Evolutionary conservation across 805 yeast species (phyloP).

Genomic region (Saturnispora kantuleensis): DNA sequence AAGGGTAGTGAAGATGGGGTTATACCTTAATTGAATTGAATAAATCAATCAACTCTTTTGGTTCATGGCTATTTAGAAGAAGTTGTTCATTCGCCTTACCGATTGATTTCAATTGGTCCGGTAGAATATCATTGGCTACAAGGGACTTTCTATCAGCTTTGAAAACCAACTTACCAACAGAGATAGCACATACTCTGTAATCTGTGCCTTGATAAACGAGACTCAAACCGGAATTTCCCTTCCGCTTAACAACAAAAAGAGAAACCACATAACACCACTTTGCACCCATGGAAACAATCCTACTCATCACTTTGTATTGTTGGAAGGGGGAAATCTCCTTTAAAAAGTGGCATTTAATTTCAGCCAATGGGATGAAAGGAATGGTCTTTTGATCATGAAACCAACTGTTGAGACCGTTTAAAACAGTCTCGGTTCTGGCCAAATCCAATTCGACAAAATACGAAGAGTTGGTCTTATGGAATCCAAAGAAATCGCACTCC

Average conservation of each 20-base stretch:
- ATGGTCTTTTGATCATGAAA: constrained; percentile 18
- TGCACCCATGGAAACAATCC: constrained; percentile 72
- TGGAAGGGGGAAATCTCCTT: constrained; percentile 66
- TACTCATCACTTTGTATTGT: constrained; percentile 42
- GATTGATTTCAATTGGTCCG: not conserved
- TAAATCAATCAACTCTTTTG: not conserved
- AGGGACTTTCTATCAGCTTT: constrained; percentile 73
- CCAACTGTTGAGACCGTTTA: constrained; percentile 34
- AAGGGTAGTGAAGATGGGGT: no score
- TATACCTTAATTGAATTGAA: not conserved
- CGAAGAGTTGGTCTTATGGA: constrained; percentile 83
- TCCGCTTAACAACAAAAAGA: constrained; percentile 37
- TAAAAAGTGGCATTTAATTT: constrained; percentile 56
- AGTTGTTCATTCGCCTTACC: not conserved
- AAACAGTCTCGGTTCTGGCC: constrained; percentile 57
- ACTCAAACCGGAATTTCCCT: not conserved
- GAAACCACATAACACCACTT: constrained; percentile 76
- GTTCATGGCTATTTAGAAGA: not conserved
- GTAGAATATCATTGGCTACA: constrained; percentile 33
- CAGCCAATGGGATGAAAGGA: constrained; percentile 72
- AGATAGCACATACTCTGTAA: constrained; percentile 36
- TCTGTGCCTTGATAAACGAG: not conserved
- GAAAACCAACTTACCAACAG: constrained; percentile 71
- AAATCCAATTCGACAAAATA: constrained; percentile 77
- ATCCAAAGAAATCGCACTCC: constrained; percentile 70